Evolutionary conservation across 2,329 filamentous ascomycete species (phyloP), one percentile per base, ranked within the genome.

Genomic region (Ophiostoma ulmi): DNA sequence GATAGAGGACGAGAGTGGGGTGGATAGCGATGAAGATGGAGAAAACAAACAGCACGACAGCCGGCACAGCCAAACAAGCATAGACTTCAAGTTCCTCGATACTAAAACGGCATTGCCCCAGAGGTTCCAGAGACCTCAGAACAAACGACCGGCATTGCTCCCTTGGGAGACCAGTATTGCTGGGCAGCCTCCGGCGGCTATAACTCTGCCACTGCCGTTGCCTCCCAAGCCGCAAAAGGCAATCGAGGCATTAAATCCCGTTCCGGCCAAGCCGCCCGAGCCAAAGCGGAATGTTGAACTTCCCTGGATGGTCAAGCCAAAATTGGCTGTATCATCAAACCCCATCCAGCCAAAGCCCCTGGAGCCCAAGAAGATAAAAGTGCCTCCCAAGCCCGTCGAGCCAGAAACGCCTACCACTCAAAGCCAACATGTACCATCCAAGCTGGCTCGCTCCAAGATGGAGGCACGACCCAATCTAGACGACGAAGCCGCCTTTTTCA

Each of bases 381-480:
- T 26, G 10, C 14, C 10, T 20, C 58, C 22, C 11, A 63, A 64
- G 13, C 31, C 14, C 13, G 3, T 10, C 35, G 4, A 20, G 6
- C 35, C 14, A 5, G 10, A 64, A 11, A 22, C 31, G n/a, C 58
- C 35, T 5, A 8, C 7, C 52, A 10, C 22, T 3, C 61, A 36
- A 39, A 39, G 11, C 26, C 61, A 64, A 14, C 39, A 39, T 39
- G 61, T n/a, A 4, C 61, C 61, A 1, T 64, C 61, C 61, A 20
- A 39, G 17, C 35, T 64, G 61, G 61, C 61, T 7, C 61, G 61
- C 31, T 64, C 61, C 35, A 64, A 64, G 61, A 64, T 64, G 61
- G 61, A 5, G 31, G 61, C 61, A 20, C 61, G 61, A 1, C 61
- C 61, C 1, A 64, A 31, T 20, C 31, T 38, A 2, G 61, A 36